Evolutionary conservation across 257 asterid genomes (phyloP), one percentile per base, ranked within the genome.

Genomic region (Rauvolfia tetraphylla): DNA sequence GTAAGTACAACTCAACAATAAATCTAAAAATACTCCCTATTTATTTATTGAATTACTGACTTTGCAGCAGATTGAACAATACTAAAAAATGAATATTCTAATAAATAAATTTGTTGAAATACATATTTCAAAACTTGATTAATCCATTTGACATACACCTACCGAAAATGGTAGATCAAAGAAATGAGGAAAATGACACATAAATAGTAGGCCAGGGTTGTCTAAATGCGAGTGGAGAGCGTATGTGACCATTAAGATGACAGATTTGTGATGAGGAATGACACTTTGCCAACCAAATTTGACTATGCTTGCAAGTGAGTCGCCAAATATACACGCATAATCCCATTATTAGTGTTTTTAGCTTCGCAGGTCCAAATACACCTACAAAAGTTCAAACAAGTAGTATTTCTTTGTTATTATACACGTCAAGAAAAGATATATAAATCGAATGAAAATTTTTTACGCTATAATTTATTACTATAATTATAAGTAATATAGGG

Each of bases 141-240:
- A 5, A 54, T n/a, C 31, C 31, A 8, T 56, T 56, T 23, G 31
- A 23, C 25, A 23, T 56, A 25, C 0, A n/a, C 25, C 51, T 56
- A 29, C 2, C 0, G 2, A 5, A 4, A 27, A 33, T 5, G 7
- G 27, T 15, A 4, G 68, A 62, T 62, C 6, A 33, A 63, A 0
- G 7, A 6, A 36, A 36, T 38, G 49, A 18, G 17, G 31, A 8
- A 66, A 38, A 66, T 20, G 10, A 39, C n/a, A 0, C 5, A 17
- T 3, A 23, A 66, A 36, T 12, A 17, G 29, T 65, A 36, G 71
- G 71, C 48, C 48, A 65, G 7, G 14, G 71, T 66, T 66, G 49
- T 0, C 31, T 36, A 66, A 66, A 66, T 66, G 49, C 27, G 49
- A 66, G 71, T 66, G 49, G 49, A 38, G 71, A 66, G 31, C 71